Conservation (phyloP, 768 basidiomycete genomes). For the Suillus fuscotomentosus region DNA sequence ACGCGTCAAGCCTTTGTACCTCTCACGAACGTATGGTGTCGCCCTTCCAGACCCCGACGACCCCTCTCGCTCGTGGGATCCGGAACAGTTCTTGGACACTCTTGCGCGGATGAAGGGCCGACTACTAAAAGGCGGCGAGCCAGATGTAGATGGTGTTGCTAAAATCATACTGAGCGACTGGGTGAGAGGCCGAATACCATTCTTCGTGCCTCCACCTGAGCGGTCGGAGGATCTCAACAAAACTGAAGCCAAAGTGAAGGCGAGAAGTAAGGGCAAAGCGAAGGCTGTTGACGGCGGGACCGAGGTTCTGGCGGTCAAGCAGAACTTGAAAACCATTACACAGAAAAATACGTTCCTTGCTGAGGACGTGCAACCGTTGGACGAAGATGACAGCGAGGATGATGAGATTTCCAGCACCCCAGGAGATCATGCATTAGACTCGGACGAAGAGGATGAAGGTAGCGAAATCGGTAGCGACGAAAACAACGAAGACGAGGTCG, state of each 20-base stretch:
- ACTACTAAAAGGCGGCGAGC: conserved; percentile 91
- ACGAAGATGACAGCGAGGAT: conserved; percentile 40
- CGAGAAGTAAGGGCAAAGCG: conserved; percentile 56
- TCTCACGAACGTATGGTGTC: conserved; percentile 81
- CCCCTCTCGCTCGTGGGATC: conserved; percentile 54
- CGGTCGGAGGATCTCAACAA: conserved; percentile 68
- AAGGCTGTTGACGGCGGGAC: conserved; percentile 31
- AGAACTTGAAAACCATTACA: conserved; percentile 83
- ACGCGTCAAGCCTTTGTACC: conserved; percentile 91
- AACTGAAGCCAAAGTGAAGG: conserved; percentile 46
- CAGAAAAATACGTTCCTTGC: conserved; percentile 86
- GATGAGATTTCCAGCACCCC: conserved; percentile 19
- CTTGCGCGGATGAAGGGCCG: conserved; percentile 92
- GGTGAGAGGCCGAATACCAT: conserved; percentile 97
- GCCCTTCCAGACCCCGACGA: conserved; percentile 59
- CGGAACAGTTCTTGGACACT: conserved; percentile 78
- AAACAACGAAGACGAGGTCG: conserved; percentile 38
- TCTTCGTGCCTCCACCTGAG: conserved; percentile 91
- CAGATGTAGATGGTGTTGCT: conserved; percentile 87
- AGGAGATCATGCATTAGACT: not conserved
- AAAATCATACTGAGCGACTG: conserved; percentile 96
- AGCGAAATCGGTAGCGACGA: conserved; percentile 43
- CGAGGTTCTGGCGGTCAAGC: conserved; percentile 66
- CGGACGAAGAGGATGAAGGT: conserved; percentile 26
- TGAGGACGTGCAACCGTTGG: conserved; percentile 75